Evolutionary conservation across 345 rosid species (phyloP), one percentile per base, ranked within the genome.

Genomic region (Citrus trifoliata): DNA sequence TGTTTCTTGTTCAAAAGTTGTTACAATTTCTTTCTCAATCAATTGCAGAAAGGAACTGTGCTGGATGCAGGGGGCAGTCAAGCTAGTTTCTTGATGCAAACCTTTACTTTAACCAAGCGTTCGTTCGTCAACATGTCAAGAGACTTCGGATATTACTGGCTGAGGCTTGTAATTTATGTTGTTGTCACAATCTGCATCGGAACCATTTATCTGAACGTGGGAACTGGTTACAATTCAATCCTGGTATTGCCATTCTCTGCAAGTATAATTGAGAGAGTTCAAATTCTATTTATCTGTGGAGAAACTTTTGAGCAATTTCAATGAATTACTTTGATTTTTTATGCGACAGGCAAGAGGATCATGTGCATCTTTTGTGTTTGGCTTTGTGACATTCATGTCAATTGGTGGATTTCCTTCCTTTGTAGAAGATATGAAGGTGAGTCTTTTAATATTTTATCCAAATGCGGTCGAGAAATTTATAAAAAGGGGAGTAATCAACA

Each of bases 361-460:
- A 40, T 91, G 99, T 68, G 97, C 97, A 22, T 93, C 98, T 25
- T 93, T 95, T 59, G 97, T 95, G 71, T 93, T 94, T 67, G 98
- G 99, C 69, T 95, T 93, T 80, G 97, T 93, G 64, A 93, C 98
- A 33, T 93, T 95, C 82, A 95, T 93, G 99, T 93, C 98, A 1
- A 95, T 95, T 71, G 99, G 99, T 25, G 99, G 99, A 27, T 92
- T 95, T 78, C 99, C 99, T 86, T 93, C 95, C 12, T 95, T 92
- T 73, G 95, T 90, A 10, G 97, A 94, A 88, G 98, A 95, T 60
- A 95, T 95, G 98, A 95, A 94, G 95, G 98, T 92, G 61, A 82
- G 69, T 73, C 51, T 62, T 46, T 25, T 40, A 64, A 18, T 1
- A 16, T 21, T 19, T 13, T 30, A 22, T 71, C 5, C 62, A 32